phyloP scores from a whole-genome alignment of 306 rosid species.

The Arachis stenosperma region DNA sequence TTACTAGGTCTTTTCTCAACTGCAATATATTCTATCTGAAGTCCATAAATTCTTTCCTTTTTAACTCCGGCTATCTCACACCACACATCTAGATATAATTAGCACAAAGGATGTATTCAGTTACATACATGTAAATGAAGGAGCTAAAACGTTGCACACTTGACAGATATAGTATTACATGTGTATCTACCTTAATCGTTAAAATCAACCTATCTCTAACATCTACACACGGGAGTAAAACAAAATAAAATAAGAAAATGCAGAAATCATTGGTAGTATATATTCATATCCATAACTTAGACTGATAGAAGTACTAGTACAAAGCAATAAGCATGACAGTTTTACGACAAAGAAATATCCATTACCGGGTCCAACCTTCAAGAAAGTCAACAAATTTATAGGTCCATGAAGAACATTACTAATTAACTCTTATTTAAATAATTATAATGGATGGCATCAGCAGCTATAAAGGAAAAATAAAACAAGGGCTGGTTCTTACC shows the following conservation, averaged over 20 bases:
- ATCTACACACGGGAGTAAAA: background rate
- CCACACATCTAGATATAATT: constrained; percentile 34
- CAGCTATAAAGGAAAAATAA: background rate
- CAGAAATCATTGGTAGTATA: background rate
- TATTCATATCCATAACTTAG: too few species aligned
- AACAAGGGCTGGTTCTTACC: constrained; percentile 46
- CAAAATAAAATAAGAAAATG: background rate
- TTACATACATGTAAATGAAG: background rate
- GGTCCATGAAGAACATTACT: background rate
- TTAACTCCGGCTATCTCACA: too few species aligned
- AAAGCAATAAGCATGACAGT: background rate
- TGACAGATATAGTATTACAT: constrained; percentile 6
- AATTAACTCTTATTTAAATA: too few species aligned
- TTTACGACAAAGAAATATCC: background rate
- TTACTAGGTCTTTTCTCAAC: too few species aligned
- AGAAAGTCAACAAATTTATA: constrained; percentile 3
- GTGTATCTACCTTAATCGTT: constrained; percentile 5
- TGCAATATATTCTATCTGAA: too few species aligned
- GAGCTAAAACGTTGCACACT: background rate
- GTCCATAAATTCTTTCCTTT: too few species aligned
- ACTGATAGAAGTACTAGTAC: background rate
- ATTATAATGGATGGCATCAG: background rate
- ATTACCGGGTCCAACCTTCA: background rate
- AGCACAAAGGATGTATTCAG: constrained; percentile 10
- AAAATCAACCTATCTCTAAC: background rate